These are phyloP conservation scores for Penicillium polonicum DNA, from an alignment of 2,329 filamentous ascomycete species.

Conservation along the genomic window DNA sequence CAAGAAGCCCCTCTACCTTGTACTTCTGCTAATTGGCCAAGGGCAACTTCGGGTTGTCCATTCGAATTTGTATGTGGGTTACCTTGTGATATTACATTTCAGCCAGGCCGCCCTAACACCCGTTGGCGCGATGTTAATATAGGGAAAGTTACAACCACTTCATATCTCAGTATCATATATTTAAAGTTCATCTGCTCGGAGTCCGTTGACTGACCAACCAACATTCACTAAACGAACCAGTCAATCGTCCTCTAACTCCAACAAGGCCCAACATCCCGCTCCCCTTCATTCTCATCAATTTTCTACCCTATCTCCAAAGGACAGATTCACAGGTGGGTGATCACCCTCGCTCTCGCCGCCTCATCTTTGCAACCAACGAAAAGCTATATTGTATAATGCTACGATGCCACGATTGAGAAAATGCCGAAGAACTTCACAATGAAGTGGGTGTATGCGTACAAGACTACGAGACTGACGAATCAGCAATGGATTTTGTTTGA, in stretches of 20 bases:
- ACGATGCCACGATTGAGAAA: neutral
- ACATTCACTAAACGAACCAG: neutral
- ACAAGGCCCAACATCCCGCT: neutral
- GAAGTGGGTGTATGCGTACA: neutral
- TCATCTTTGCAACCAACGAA: neutral
- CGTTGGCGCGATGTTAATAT: neutral
- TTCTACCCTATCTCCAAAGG: neutral
- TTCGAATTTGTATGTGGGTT: neutral
- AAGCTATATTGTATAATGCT: neutral
- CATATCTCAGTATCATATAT: neutral
- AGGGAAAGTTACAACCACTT: neutral
- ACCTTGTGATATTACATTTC: neutral
- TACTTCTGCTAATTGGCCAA: neutral
- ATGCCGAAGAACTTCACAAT: neutral
- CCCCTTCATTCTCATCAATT: neutral
- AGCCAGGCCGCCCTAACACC: neutral
- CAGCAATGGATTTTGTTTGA: neutral
- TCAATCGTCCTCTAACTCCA: neutral
- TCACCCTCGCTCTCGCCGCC: neutral
- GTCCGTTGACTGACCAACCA: neutral
- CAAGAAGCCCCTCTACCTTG: neutral
- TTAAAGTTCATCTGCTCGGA: neutral
- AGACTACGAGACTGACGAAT: neutral
- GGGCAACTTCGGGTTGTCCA: neutral
- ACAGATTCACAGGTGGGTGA: neutral